Evolutionary conservation across 1,284 basidiomycete genomes (phyloP).

Genomic region (Thelephora terrestris): DNA sequence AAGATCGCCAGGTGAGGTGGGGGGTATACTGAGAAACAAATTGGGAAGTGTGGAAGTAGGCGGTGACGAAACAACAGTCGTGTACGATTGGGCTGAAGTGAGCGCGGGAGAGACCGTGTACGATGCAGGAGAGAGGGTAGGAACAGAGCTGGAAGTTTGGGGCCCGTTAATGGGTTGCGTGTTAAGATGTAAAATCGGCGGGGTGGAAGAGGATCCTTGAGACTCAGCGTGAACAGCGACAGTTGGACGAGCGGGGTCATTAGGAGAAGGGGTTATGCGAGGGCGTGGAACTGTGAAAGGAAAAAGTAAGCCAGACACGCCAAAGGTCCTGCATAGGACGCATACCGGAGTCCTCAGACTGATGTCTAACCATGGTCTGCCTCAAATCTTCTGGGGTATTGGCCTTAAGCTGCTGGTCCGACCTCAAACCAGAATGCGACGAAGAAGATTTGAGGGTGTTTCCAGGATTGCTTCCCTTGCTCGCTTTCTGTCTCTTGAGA

Average conservation of each 20-base stretch:
- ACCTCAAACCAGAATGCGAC: constrained; percentile 20
- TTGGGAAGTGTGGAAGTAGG: constrained; percentile 5
- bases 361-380: constrained; percentile 25
- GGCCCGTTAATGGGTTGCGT: neutral
- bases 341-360: constrained; percentile 49
- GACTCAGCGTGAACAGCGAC: too few relatives aligned
- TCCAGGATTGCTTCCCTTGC: constrained; percentile 16
- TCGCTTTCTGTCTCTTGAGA: constrained; percentile 21
- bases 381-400: constrained; percentile 22
- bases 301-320: constrained; percentile 3
- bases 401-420: constrained; percentile 12
- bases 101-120: neutral
- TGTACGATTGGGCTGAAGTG: constrained; percentile 1
- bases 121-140: neutral
- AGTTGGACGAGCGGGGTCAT: constrained; percentile 1
- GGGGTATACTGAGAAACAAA: constrained; percentile 2
- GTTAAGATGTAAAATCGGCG: constrained; percentile 3
- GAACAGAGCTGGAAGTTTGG: neutral
- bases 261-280: constrained; percentile 9
- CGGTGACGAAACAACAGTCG: constrained; percentile 5
- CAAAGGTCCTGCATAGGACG: constrained; percentile 10
- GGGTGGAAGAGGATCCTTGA: constrained; percentile 1
- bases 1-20: constrained; percentile 4
- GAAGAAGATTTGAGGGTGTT: constrained; percentile 15
- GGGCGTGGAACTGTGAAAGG: constrained; percentile 9